Evolutionary conservation across 139 green algal genomes (phyloP).

Genomic region (Pedinophyceae sp.): DNA sequence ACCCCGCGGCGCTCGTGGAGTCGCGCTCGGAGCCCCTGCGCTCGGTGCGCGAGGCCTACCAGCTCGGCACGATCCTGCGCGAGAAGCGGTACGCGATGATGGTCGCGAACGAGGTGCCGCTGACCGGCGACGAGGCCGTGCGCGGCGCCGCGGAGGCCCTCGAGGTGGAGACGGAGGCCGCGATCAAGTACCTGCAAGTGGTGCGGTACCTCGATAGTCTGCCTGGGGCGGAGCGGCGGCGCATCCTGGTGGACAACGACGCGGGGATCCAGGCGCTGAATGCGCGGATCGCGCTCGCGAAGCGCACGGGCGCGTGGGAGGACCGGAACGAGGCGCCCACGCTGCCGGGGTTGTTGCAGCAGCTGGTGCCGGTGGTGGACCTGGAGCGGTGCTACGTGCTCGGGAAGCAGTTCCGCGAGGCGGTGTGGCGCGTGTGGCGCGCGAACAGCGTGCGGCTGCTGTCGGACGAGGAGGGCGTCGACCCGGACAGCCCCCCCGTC

Average conservation of each 20-base stretch:
- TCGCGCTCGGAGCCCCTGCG: constrained; percentile 11
- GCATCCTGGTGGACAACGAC: background rate
- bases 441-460: constrained; percentile 1
- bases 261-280: background rate
- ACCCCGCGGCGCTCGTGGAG: constrained; percentile 1
- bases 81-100: constrained; percentile 7
- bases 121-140: background rate
- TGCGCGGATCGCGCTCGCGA: constrained; percentile 2
- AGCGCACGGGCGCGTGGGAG: constrained; percentile 4
- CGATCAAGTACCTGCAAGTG: constrained; percentile 8
- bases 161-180: constrained; percentile 9
- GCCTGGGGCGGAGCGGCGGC: background rate
- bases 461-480: background rate
- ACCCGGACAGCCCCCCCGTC: constrained; percentile 1
- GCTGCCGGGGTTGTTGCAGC: constrained; percentile 4
- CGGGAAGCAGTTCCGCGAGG: constrained; percentile 12
- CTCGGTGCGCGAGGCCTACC: constrained; percentile 12
- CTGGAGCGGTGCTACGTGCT: constrained; percentile 6
- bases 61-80: constrained; percentile 2
- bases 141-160: background rate
- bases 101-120: background rate
- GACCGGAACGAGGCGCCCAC: constrained; percentile 13
- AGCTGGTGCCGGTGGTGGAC: constrained; percentile 13
- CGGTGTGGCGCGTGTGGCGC: constrained; percentile 10
- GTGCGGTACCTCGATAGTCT: constrained; percentile 3